Evolutionary conservation across 1,139 yeast genomes (phyloP).

Genomic region (Blastobotrys illinoisensis): DNA sequence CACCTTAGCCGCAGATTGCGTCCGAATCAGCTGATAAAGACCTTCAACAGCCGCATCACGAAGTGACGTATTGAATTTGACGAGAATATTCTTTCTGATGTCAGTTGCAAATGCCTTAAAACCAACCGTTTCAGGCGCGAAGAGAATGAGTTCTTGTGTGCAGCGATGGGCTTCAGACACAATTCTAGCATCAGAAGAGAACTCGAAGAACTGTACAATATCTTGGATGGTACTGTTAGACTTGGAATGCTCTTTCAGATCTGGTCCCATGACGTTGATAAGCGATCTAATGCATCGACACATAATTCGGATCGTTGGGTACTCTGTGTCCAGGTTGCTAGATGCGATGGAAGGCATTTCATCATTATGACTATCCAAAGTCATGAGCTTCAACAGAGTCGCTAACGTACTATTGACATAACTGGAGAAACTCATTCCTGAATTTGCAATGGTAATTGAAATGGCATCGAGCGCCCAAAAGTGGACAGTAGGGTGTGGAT

Average conservation of each 20-base stretch:
- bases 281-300: conserved; percentile 40
- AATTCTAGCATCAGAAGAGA: conserved; percentile 26
- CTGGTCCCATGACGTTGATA: conserved; percentile 49
- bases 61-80: conserved; percentile 18
- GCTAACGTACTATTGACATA: conserved; percentile 43
- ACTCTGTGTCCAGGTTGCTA: conserved; percentile 44
- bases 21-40: conserved; percentile 33
- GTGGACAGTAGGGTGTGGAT: conserved; percentile 83
- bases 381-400: conserved; percentile 42
- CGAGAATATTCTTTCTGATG: conserved; percentile 25
- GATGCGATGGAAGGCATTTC: conserved; percentile 40
- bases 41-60: conserved; percentile 34
- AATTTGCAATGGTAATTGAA: conserved; percentile 47
- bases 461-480: conserved; percentile 63
- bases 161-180: conserved; percentile 27
- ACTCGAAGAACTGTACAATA: conserved; percentile 30
- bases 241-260: conserved; percentile 32
- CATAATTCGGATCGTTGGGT: conserved; percentile 38
- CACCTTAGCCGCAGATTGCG: conserved; percentile 28
- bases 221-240: conserved; percentile 20
- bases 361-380: conserved; percentile 52
- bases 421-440: conserved; percentile 46
- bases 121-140: conserved; percentile 30
- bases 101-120: conserved; percentile 22
- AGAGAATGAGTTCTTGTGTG: conserved; percentile 28